A percentile compares a stretch with the other conserved stretches of the same genome.
Evolutionary conservation across 192 early-diverging fungal species (phyloP).

Genomic region (Coemansia sp.): DNA sequence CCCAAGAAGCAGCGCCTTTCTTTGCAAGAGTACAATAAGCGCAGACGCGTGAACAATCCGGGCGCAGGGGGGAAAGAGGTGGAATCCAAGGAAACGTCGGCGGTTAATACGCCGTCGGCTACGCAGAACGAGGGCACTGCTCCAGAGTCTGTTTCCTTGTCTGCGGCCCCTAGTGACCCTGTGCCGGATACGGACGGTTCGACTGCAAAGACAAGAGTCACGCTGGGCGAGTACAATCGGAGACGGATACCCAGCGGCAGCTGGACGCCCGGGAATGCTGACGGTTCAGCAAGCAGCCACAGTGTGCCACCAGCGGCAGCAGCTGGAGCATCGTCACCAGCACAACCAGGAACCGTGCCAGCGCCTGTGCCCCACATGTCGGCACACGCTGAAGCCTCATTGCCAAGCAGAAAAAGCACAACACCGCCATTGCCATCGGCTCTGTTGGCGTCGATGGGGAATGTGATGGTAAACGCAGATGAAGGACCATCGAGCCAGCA

Average conservation of each 20-base stretch:
- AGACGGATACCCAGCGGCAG: constrained; percentile 18
- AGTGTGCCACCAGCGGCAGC: not conserved
- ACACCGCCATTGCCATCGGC: constrained; percentile 6
- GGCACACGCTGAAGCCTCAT: not conserved
- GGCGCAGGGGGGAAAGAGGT: constrained; percentile 12
- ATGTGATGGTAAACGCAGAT: not conserved
- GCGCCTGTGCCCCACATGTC: not conserved
- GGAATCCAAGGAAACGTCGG: constrained; percentile 8
- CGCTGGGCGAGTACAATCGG: constrained; percentile 19
- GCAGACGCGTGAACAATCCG: constrained; percentile 24
- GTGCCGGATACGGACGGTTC: not conserved
- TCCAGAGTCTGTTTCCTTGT: not conserved
- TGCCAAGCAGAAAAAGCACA: not conserved
- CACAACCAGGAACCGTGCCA: too few relatives aligned
- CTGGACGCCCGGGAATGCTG: not conserved
- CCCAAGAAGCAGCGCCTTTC: constrained; percentile 52
- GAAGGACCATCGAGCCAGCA: not conserved
- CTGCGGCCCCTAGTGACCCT: not conserved
- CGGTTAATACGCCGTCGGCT: constrained; percentile 1
- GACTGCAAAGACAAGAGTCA: constrained; percentile 4
- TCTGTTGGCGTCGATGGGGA: not conserved
- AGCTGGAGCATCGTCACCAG: too few relatives aligned
- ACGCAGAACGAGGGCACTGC: constrained; percentile 2
- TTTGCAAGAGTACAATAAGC: constrained; percentile 53
- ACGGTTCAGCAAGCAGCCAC: not conserved